Conservation (phyloP, 139 green algal genomes). For the Tetradesmus obliquus region DNA sequence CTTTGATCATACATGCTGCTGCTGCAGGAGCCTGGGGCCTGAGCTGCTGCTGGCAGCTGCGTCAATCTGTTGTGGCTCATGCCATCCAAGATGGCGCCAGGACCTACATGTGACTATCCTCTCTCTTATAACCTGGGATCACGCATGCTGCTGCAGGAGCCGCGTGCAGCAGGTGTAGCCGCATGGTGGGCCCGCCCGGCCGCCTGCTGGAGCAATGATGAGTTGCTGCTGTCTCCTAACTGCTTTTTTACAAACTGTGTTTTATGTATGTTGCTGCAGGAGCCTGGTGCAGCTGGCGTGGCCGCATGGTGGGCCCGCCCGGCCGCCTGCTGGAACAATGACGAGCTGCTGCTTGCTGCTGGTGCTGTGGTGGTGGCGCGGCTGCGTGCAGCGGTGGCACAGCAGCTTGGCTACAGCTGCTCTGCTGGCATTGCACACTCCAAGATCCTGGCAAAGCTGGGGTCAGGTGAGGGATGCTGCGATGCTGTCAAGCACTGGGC, state of each 20-base stretch:
- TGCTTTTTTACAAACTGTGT: too few species aligned
- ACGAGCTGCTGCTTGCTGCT: constrained; percentile 76
- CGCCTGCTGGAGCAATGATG: too few species aligned
- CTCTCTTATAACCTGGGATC: too few species aligned
- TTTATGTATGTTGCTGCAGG: not conserved
- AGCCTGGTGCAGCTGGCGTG: constrained; percentile 15
- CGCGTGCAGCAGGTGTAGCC: not conserved
- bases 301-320: constrained; percentile 70
- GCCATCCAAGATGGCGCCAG: not conserved
- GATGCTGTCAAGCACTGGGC: not conserved
- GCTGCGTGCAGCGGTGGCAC: constrained; percentile 68
- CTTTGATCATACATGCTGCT: not conserved
- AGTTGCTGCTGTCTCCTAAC: too few species aligned
- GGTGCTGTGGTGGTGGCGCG: constrained; percentile 67
- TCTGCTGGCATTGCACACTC: constrained; percentile 59
- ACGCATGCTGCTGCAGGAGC: not conserved
- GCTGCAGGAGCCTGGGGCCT: not conserved
- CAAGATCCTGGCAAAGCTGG: constrained; percentile 93
- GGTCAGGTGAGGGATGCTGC: constrained; percentile 46
- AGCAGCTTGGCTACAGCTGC: constrained; percentile 85
- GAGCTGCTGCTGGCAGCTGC: too few species aligned
- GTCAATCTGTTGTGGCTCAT: not conserved
- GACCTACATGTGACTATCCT: not conserved
- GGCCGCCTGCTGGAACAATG: constrained; percentile 50
- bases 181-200: too few species aligned